Conservation (phyloP, 1,284 basidiomycete species). For the Cryptococcus sp. region DNA sequence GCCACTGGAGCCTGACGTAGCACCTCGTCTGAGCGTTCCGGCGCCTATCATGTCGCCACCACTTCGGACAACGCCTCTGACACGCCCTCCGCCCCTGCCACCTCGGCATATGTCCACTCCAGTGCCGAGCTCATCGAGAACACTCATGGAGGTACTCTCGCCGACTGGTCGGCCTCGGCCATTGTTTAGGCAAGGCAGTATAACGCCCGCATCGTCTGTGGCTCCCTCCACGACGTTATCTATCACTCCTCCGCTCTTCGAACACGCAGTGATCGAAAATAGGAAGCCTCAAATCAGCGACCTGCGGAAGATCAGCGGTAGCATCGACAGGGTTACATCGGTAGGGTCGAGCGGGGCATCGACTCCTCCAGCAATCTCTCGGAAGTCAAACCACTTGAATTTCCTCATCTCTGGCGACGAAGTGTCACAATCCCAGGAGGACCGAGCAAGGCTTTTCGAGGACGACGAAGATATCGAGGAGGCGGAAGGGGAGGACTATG, state of each 20-base stretch:
- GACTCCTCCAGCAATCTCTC: slow-evolving; percentile 21
- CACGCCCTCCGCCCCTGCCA: background rate
- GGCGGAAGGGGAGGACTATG: slow-evolving; percentile 52
- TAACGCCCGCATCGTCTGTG: slow-evolving; percentile 23
- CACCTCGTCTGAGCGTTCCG: background rate
- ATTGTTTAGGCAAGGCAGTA: slow-evolving; percentile 26
- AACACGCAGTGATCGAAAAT: slow-evolving; percentile 3
- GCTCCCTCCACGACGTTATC: slow-evolving; percentile 27
- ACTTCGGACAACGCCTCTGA: background rate
- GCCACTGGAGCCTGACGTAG: background rate
- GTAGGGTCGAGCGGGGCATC: slow-evolving; percentile 8
- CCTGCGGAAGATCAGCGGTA: slow-evolving; percentile 10
- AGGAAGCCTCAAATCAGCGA: background rate
- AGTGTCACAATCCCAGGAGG: slow-evolving; percentile 59
- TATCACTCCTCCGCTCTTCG: slow-evolving; percentile 18
- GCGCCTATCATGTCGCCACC: background rate
- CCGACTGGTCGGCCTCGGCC: slow-evolving; percentile 18
- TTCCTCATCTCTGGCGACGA: slow-evolving; percentile 37
- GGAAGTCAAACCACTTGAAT: slow-evolving; percentile 41
- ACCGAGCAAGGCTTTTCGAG: slow-evolving; percentile 48
- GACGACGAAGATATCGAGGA: slow-evolving; percentile 29
- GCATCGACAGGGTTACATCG: background rate
- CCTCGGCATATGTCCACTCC: slow-evolving; percentile 4
- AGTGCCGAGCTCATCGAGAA: slow-evolving; percentile 6
- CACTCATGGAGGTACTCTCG: slow-evolving; percentile 10